Evolutionary conservation across 345 rosid genomes (phyloP).

Genomic region (Raphanus raphanistrum): DNA sequence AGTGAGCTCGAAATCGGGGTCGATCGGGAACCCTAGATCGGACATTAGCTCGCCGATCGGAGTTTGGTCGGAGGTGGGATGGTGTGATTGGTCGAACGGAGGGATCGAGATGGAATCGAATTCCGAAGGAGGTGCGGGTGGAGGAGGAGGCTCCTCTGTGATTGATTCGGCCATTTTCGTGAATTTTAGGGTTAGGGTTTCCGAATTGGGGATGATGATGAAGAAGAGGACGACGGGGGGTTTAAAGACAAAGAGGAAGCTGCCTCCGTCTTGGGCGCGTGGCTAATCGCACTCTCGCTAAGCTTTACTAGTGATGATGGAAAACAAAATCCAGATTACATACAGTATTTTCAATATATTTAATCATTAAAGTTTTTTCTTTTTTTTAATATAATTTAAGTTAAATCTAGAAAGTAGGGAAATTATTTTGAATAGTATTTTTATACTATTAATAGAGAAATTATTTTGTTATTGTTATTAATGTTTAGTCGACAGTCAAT

Average conservation of each 20-base stretch:
- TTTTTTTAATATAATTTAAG: no score
- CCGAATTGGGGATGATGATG: conserved; percentile 3
- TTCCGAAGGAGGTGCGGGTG: conserved; percentile 25
- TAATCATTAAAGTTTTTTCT: no score
- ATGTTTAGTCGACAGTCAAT: no score
- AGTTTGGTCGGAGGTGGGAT: conserved; percentile 36
- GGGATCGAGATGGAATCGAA: conserved; percentile 41
- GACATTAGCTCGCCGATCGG: conserved; percentile 31
- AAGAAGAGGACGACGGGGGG: conserved; percentile 26
- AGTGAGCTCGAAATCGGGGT: conserved; percentile 57
- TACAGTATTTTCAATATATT: no score
- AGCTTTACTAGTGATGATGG: background rate
- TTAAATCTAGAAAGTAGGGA: no score
- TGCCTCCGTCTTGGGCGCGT: conserved; percentile 36
- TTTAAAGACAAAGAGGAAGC: conserved; percentile 12
- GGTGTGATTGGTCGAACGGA: conserved; percentile 52
- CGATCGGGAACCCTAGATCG: conserved; percentile 51
- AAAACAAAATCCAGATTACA: background rate
- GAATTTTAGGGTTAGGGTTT: conserved; percentile 30
- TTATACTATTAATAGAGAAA: no score
- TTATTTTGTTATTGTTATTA: no score
- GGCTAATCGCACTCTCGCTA: conserved; percentile 19
- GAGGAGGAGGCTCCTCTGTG: conserved; percentile 30
- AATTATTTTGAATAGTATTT: no score
- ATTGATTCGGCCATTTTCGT: conserved; percentile 40